Base-by-base conservation (phyloP, 345 rosid genomes). In the Pistacia integerrima region DNA sequence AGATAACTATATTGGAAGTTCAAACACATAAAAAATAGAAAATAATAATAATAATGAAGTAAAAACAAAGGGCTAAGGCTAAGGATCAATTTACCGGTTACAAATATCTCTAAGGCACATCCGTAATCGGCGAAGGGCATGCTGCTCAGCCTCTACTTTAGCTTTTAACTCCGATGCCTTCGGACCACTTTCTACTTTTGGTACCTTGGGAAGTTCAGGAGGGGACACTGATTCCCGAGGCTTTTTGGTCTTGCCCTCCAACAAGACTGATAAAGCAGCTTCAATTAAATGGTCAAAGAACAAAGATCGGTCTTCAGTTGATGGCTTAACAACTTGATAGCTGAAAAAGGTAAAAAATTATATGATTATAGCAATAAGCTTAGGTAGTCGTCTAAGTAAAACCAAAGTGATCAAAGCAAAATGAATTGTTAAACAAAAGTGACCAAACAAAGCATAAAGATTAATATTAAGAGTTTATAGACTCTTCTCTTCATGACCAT, bases 21-120 rank as follows among this genome's bases (percentile, higher is more conserved):
- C 55, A 25, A 22, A 11, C 17, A 12, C 17, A 51, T 3, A 51
- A 51, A 52, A 72, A 41, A 13, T 6, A 14, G 10, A 16, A 25
- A 60, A 41, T 12, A 17, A n/a, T 6, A 17, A n/a, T 6, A 25
- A 6, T 14, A 74, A 64, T 3, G 36, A 56, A 49, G 20, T 10
- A 4, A 67, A 36, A n/a, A 59, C 36, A 55, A 51, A 20, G 58
- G 65, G 57, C 36, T 2, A 22, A 11, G n/a, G 61, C 61, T 10
- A 41, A 57, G 38, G 48, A 78, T 41, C 46, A 41, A 52, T 67
- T 87, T 88, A 94, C 98, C 98, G 84, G 70, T 96, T 96, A 88
- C 99, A 96, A 91, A 96, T 76, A 84, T 96, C 99, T 87, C 98
- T 88, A 72, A 96, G 97, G 87, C 99, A 96, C 97, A 94, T 96